Evolutionary conservation across 2,329 filamentous ascomycete species (phyloP), one percentile per base, ranked within the genome.

Genomic region (Didymella glomerata): DNA sequence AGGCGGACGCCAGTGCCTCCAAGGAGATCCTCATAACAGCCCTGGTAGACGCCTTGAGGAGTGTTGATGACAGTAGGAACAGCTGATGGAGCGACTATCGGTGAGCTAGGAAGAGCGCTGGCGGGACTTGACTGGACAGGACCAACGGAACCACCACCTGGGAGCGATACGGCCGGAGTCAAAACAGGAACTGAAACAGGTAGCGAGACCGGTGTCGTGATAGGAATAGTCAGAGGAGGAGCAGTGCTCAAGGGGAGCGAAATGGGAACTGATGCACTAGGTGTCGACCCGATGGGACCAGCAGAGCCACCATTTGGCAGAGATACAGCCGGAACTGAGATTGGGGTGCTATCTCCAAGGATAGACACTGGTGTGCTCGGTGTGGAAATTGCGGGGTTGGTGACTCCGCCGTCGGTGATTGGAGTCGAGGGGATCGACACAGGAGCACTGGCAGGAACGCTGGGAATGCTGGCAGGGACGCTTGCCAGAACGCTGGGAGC

Each of bases 1-100:
- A 54, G 52, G 20, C 24, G 3, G 4, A 28, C 11, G 14, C 36
- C 44, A 40, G n/a, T 13, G 22, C 22, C 9, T 18, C 36, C 18
- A 40, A n/a, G 22, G 11, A 30, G 5, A n/a, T 53, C 41, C n/a
- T 22, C 41, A 24, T 53, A 53, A 28, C 50, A 53, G 16, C 50
- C 50, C 2, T 30, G 34, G 41, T 53, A 53, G 13, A 4, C 34
- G 24, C 24, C 32, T 7, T 10, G 20, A 22, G 49, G 16, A 10
- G 30, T 45, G 10, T 38, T 24, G 30, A 53, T 22, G 24, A 47
- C 44, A 8, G 44, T 47, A 22, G 44, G 44, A 32, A 18, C 25
- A 10, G 27, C 44, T 20, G n/a, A 20, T 30, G 44, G 44, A 20
- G 18, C 27, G 9, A 25, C 14, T 28, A 6, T 22, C n/a, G 27